Base-by-base conservation (phyloP, 352 stramenopile genomes). In the Pythium aquatile region DNA sequence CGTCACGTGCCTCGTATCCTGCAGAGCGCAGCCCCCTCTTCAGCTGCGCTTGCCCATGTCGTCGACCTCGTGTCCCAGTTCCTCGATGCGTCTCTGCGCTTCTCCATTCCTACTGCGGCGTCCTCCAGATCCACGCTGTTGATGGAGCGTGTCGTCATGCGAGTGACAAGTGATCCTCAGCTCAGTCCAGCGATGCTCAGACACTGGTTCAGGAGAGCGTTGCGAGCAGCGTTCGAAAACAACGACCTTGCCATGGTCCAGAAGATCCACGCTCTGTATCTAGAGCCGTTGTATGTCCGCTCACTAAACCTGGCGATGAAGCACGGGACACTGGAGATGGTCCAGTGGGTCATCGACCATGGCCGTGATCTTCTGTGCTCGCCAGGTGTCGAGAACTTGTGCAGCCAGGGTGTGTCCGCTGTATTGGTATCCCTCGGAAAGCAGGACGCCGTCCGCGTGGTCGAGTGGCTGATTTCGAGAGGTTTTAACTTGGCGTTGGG, bases 11-110 rank as follows among this genome's bases (percentile, higher is more conserved):
- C 32, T 35, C 5, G 5, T 9, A 9, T 35, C 32, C 32, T 35
- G n/a, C n/a, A 35, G 5, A 35, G 32, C 32, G 32, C 8, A 35
- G 32, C 32, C 32, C 0, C 1, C 5, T 35, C 5, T 35, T 5
- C 8, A 5, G 32, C 32, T 35, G 68, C 24, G 83, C 70, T 20
- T 65, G 70, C 65, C 35, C 37, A 61, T 17, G 55, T 61, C 39
- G 40, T 42, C 30, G 55, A 61, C 51, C 5, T 61, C 10, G 10
- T 61, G 9, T 53, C 55, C 4, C 24, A 26, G 16, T 42, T 10
- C 10, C 39, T 61, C 9, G 55, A 61, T 14, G 55, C 28, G 2
- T 61, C 55, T 5, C 5, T 29, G 13, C 14, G 11, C 3, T 28
- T 49, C 5, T 10, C 55, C 7, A 20, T 37, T 3, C 3, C 28